Evolutionary conservation across 805 yeast species (phyloP).

Genomic region (Sungouiozyma ichnusensis): DNA sequence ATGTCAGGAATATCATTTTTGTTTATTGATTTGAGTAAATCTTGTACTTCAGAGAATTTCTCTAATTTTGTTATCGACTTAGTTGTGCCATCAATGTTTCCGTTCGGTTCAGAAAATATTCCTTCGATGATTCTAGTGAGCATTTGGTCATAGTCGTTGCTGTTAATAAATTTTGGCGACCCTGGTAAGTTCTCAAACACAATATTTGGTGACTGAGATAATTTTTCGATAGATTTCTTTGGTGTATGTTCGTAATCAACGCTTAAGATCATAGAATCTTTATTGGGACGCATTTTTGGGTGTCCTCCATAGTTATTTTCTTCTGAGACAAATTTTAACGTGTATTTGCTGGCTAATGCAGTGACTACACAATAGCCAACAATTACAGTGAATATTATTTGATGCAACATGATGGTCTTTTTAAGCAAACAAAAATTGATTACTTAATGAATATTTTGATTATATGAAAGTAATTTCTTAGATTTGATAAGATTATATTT

Average conservation of each 20-base stretch:
- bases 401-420: neutral
- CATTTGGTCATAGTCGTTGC: constrained; percentile 4
- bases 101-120: constrained; percentile 3
- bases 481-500: neutral
- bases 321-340: neutral
- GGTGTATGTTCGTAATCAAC: constrained; percentile 8
- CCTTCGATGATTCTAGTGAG: neutral
- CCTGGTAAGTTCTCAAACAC: constrained; percentile 14
- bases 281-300: neutral
- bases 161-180: constrained; percentile 11
- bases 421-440: constrained; percentile 1
- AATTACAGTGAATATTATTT: neutral
- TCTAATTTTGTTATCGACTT: constrained; percentile 3
- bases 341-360: neutral
- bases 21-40: constrained; percentile 8
- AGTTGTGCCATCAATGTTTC: constrained; percentile 1
- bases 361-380: neutral
- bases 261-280: constrained; percentile 3
- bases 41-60: constrained; percentile 7
- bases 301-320: neutral
- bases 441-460: too few species aligned
- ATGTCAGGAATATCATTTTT: constrained; percentile 2
- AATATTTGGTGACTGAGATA: constrained; percentile 9
- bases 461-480: neutral
- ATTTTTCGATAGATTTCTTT: constrained; percentile 9